phyloP scores from a whole-genome alignment of 441 rosid species.

The Aquilaria agallochum region DNA sequence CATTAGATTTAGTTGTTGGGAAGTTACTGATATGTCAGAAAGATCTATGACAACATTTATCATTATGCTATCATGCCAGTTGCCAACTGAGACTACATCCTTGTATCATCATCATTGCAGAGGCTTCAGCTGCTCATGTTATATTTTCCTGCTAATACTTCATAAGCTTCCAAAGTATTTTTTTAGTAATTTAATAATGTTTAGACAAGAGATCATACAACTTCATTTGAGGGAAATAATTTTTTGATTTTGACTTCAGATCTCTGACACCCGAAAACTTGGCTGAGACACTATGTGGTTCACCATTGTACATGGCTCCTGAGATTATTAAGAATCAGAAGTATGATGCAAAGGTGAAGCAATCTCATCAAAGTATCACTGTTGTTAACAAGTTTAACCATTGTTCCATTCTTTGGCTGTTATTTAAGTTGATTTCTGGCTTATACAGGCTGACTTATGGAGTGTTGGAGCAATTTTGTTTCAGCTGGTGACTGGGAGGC shows the following conservation, averaged over 20 bases:
- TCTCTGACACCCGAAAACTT: conserved; percentile 57
- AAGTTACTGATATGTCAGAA: too few species aligned
- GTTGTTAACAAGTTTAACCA: neutral
- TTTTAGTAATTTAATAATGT: too few species aligned
- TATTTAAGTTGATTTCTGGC: conserved; percentile 12
- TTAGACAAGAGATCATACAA: too few species aligned
- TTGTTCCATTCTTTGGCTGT: neutral
- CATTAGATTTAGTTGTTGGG: too few species aligned
- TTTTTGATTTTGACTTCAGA: conserved; percentile 27
- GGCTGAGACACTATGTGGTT: conserved; percentile 81
- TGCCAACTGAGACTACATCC: too few species aligned
- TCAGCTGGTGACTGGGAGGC: conserved; percentile 86
- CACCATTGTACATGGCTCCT: conserved; percentile 92
- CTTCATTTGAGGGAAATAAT: neutral
- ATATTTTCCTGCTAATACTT: too few species aligned
- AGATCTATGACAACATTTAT: too few species aligned
- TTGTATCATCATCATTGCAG: too few species aligned
- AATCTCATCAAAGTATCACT: neutral
- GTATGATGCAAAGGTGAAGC: conserved; percentile 85
- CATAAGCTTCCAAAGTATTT: too few species aligned
- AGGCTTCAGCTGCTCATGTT: too few species aligned
- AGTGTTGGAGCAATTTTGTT: conserved; percentile 92
- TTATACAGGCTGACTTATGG: conserved; percentile 84
- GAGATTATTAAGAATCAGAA: conserved; percentile 72
- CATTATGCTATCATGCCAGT: too few species aligned